Evolutionary conservation across 2,329 filamentous ascomycete genomes (phyloP), one percentile per base, ranked within the genome.

Genomic region (Metarhizium humberi): DNA sequence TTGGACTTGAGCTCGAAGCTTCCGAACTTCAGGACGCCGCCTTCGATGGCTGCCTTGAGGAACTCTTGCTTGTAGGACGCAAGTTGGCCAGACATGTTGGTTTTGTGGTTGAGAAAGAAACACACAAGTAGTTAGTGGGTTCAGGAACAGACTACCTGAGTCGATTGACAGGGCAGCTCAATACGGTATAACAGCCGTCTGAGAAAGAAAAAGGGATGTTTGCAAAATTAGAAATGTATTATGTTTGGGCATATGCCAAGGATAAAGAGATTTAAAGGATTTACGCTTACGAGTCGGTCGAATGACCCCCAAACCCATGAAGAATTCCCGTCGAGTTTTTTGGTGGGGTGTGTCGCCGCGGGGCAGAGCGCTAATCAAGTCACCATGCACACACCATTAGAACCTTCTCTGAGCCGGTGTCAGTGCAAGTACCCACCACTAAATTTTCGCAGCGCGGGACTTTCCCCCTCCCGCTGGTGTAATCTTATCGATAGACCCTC

Each of bases 1-100:
- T 90, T 89, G 54, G 92, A 96, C 76, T 99, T 99, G 68, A 99
- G 84, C 64, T 87, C 88, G 75, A 90, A 94, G 68, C 80, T 84
- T 71, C 90, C 90, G 70, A 94, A 94, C 66, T 85, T 88, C 62
- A 94, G 82, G 64, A 89, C 85, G 59, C 81, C 80, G 64, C 85
- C 84, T 25, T 76, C 72, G 61, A 92, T 79, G 66, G 86, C 81
- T 56, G 87, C 80, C 66, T 81, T 72, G 63, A 94, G 79, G 70
- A 95, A 90, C 57, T 80, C 78, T 61, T 82, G 74, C 73, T 94
- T 94, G 77, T 87, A 88, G 52, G 78, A 71, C 42, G 80, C 71
- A 34, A 87, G 77, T 53, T 71, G 65, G 54, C 69, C 57, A 20
- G 59, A 52, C 59, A 61, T 60, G 32, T 49, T 54, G 46, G 16